Conservation (phyloP, 495 filamentous ascomycete genomes). For the Tuber microsphaerosporum region DNA sequence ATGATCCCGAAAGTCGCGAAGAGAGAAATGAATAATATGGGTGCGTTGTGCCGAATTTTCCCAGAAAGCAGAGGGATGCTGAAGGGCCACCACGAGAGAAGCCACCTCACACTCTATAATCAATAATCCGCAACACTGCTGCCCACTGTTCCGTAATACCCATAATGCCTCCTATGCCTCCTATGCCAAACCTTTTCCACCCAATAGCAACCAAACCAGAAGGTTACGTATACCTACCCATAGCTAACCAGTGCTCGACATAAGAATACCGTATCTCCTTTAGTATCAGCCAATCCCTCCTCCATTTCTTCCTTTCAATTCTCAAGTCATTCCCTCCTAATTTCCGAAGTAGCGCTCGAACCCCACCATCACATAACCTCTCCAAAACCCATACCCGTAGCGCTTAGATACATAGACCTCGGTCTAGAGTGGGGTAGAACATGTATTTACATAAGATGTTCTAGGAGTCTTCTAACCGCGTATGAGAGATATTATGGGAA, state of each 20-base stretch:
- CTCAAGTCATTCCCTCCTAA: neutral
- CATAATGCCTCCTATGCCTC: neutral
- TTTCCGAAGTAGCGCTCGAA: neutral
- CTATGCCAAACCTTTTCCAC: neutral
- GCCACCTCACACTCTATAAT: neutral
- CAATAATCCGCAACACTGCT: neutral
- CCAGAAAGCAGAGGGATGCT: neutral
- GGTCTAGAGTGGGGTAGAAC: neutral
- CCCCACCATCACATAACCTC: neutral
- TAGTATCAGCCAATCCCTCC: neutral
- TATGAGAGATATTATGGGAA: neutral
- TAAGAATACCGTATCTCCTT: neutral
- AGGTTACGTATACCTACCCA: neutral
- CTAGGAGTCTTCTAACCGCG: neutral
- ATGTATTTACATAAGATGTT: neutral
- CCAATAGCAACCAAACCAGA: neutral
- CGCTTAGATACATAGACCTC: neutral
- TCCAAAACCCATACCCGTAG: neutral
- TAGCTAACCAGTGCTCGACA: neutral
- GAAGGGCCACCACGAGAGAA: neutral
- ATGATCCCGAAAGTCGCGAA: neutral
- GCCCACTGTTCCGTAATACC: neutral
- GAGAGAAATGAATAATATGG: neutral
- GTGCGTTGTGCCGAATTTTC: neutral
- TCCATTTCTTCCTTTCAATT: neutral